Base-by-base conservation (phyloP, 2,329 filamentous ascomycete genomes). In the Pestalotiopsis fici region DNA sequence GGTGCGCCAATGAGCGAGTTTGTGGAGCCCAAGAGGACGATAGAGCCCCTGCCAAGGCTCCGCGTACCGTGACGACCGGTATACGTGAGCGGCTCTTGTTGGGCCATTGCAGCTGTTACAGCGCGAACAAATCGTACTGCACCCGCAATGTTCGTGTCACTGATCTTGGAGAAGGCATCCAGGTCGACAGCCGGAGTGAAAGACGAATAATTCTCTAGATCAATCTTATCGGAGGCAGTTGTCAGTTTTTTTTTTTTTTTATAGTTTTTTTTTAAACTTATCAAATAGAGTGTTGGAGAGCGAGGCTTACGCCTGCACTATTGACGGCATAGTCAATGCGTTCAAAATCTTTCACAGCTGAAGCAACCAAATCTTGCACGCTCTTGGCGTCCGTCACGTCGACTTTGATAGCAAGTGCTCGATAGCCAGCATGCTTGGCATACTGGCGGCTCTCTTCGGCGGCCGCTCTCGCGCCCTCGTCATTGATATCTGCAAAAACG, bases 251-350 rank as follows among this genome's bases (percentile, higher is more conserved):
- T 15, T 6, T n/a, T n/a, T n/a, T n/a, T n/a, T n/a, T n/a, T n/a
- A n/a, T n/a, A n/a, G n/a, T n/a, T n/a, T n/a, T n/a, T n/a, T n/a
- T n/a, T n/a, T n/a, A n/a, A n/a, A n/a, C n/a, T n/a, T n/a, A n/a
- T n/a, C n/a, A n/a, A n/a, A 3, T 50, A 9, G 2, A 59, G 57
- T 35, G 7, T 3, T 6, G 28, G 3, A 11, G 11, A 15, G 3
- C 11, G 18, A 18, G 25, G 31, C 37, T 63, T 63, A 63, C 60
- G 2, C 60, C 60, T 3, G 43, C 60, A 25, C 60, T 47, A 21
- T 63, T 63, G 35, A 63, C 60, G 31, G 15, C 15, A 23, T 63
- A 50, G 35, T 63, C 60, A n/a, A 63, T 43, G 4, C 60, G n/a
- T 18, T 35, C 60, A 28, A 47, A 63, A 4, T 27, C 27, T 18